Percentiles rank a stretch among this genome's conserved stretches.
Conservation (phyloP, 1,284 basidiomycete species). For the Bjerkandera adusta region DNA sequence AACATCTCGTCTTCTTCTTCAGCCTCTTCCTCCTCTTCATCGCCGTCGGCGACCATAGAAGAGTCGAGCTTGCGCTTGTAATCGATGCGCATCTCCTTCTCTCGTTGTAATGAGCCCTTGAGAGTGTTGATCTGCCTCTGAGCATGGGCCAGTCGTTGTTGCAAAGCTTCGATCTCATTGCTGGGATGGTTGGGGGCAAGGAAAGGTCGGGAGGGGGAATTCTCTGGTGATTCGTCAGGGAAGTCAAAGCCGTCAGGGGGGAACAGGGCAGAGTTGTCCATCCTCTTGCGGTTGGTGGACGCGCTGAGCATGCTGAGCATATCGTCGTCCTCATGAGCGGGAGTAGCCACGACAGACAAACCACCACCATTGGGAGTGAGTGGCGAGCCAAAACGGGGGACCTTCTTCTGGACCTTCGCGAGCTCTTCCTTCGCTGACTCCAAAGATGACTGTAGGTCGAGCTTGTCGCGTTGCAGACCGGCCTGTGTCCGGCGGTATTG, state of each 20-base stretch:
- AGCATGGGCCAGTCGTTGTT: slow-evolving; percentile 78
- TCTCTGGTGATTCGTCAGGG: slow-evolving; percentile 56
- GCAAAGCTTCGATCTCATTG: slow-evolving; percentile 77
- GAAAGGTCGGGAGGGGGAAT: slow-evolving; percentile 59
- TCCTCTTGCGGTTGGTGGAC: slow-evolving; percentile 59
- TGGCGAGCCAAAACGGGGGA: slow-evolving; percentile 67
- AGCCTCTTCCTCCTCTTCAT: slow-evolving; percentile 52
- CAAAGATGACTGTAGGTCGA: slow-evolving; percentile 82
- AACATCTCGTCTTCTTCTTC: slow-evolving; percentile 40
- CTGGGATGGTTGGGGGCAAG: slow-evolving; percentile 68
- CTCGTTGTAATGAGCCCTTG: slow-evolving; percentile 72
- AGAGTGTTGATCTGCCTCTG: slow-evolving; percentile 80
- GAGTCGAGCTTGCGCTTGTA: slow-evolving; percentile 51
- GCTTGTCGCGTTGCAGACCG: slow-evolving; percentile 87
- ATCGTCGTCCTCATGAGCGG: slow-evolving; percentile 64
- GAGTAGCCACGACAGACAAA: slow-evolving; percentile 52
- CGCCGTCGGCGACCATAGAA: slow-evolving; percentile 32
- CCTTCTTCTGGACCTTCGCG: slow-evolving; percentile 54
- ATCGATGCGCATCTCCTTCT: slow-evolving; percentile 76
- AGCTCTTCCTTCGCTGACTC: slow-evolving; percentile 73
- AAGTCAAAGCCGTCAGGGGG: slow-evolving; percentile 51
- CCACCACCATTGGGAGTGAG: slow-evolving; percentile 57
- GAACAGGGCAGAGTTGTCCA: slow-evolving; percentile 54
- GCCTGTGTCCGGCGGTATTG: slow-evolving; percentile 87
- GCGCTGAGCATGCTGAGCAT: slow-evolving; percentile 61